Base-by-base conservation (phyloP, 306 rosid species). In the Cucurbita ficifolia region DNA sequence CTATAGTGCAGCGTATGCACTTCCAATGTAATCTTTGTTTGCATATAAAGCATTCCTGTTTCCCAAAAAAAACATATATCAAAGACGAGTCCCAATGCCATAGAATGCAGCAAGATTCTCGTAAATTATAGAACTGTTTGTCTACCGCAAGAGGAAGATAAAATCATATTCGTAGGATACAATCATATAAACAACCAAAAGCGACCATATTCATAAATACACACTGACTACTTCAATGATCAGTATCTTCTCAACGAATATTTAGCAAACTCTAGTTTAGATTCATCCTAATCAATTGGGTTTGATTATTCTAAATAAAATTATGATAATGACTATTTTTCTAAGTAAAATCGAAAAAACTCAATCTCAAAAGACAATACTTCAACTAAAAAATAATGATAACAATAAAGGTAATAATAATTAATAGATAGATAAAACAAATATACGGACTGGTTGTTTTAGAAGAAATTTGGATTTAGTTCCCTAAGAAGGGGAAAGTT, bases 21-120 rank as follows among this genome's bases (percentile, higher is more conserved):
- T 82, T 81, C 88, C 88, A 93, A 24, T 82, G 82, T 50, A 49
- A 8, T 39, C 76, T 85, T 68, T 84, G 88, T 76, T 84, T 90
- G 87, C 97, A 93, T 65, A 90, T 10, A 81, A 83, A 90, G 85
- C 97, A 93, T 72, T 58, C 90, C 97, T 93, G 83, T 49, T 75
- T 74, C 74, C 51, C 61, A 42, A 63, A 46, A 45, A 29, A 59
- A 54, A 38, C 18, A 72, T 33, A 65, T 49, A 24, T 16, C 56
- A 42, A 11, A 19, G 52, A 19, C 55, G 2, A 68, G 54, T 48
- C 14, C 42, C 16, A 68, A 46, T 22, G 21, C 7, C 43, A 13
- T 14, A 22, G 38, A 49, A 24, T 29, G 43, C n/a, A 49, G 74
- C 58, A 48, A 29, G 9, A 29, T 48, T 24, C 59, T 46, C 33